phyloP scores from a whole-genome alignment of 164 flowering plant genomes.

The Tinospora cordifolia region DNA sequence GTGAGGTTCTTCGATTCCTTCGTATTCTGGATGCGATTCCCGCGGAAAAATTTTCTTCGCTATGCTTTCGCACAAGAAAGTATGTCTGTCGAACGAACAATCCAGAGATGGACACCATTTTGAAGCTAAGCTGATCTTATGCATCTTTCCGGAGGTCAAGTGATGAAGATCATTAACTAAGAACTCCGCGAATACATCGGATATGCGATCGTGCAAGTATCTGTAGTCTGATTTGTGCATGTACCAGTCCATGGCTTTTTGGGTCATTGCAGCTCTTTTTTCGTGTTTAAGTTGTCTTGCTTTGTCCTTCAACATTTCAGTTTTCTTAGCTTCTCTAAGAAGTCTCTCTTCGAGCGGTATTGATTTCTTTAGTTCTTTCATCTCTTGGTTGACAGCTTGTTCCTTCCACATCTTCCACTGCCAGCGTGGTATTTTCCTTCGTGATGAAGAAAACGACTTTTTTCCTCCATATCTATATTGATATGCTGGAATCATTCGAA shows the following conservation, averaged over 20 bases:
- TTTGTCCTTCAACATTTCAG: conserved; percentile 9
- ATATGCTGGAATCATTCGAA: background rate
- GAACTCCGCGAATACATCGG: conserved; percentile 20
- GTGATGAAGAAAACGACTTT: too few relatives aligned
- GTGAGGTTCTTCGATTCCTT: conserved; percentile 33
- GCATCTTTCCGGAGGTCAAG: conserved; percentile 12
- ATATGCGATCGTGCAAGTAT: conserved; percentile 25
- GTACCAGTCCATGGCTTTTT: conserved; percentile 25
- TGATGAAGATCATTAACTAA: conserved; percentile 14
- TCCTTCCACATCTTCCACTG: too few relatives aligned
- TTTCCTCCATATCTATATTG: background rate
- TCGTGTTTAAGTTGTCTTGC: conserved; percentile 13
- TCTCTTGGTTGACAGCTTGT: background rate
- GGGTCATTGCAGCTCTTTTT: conserved; percentile 20
- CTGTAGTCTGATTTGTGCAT: conserved; percentile 20
- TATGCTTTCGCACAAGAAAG: conserved; percentile 39
- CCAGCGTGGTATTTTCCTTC: too few relatives aligned
- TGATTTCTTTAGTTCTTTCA: background rate
- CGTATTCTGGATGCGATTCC: conserved; percentile 26
- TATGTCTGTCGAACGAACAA: conserved; percentile 20
- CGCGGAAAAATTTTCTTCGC: conserved; percentile 35
- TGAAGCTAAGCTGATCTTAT: conserved; percentile 21
- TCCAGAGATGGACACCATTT: conserved; percentile 35
- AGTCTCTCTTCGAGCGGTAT: conserved; percentile 6
- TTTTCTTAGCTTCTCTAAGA: conserved; percentile 2